Percentiles rank a stretch among this genome's conserved stretches.
Conservation (phyloP, 2,329 filamentous ascomycete genomes). For the Harringtonia lauricola region DNA sequence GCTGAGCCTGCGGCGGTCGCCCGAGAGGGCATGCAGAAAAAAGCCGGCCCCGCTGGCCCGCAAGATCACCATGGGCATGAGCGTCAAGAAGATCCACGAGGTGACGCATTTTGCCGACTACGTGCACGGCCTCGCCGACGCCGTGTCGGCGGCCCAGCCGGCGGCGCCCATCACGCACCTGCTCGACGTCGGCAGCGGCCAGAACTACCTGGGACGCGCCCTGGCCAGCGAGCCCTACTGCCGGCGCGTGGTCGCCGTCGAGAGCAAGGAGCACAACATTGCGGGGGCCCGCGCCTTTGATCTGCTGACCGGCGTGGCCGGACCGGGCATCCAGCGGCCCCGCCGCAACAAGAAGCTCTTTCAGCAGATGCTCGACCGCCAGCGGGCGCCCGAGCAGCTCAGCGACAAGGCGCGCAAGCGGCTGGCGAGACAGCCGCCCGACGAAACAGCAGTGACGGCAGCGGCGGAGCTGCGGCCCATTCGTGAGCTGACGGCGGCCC, state of each 20-base stretch:
- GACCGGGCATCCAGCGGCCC: slow-evolving; percentile 56
- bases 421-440: slow-evolving; percentile 15
- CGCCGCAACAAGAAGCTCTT: slow-evolving; percentile 78
- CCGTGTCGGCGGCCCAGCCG: slow-evolving; percentile 44
- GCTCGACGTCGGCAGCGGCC: slow-evolving; percentile 91
- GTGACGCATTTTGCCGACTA: slow-evolving; percentile 85
- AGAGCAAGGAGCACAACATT: slow-evolving; percentile 79
- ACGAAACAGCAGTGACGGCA: neutral
- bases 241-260: slow-evolving; percentile 79
- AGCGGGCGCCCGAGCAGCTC: slow-evolving; percentile 26
- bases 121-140: slow-evolving; percentile 49
- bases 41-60: slow-evolving; percentile 49
- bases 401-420: slow-evolving; percentile 27
- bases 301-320: slow-evolving; percentile 62
- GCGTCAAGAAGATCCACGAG: slow-evolving; percentile 89
- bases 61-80: slow-evolving; percentile 81
- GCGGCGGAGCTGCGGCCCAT: slow-evolving; percentile 8
- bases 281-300: slow-evolving; percentile 76
- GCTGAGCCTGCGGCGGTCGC: slow-evolving; percentile 55
- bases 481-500: slow-evolving; percentile 2
- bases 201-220: slow-evolving; percentile 88
- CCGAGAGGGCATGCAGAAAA: slow-evolving; percentile 5
- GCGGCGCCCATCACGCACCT: slow-evolving; percentile 64
- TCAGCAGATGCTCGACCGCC: slow-evolving; percentile 36
- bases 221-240: slow-evolving; percentile 80